A percentile compares a stretch with the other conserved stretches of the same genome.
Conservation (phyloP, 1,139 yeast genomes). For the Candida sp. region DNA sequence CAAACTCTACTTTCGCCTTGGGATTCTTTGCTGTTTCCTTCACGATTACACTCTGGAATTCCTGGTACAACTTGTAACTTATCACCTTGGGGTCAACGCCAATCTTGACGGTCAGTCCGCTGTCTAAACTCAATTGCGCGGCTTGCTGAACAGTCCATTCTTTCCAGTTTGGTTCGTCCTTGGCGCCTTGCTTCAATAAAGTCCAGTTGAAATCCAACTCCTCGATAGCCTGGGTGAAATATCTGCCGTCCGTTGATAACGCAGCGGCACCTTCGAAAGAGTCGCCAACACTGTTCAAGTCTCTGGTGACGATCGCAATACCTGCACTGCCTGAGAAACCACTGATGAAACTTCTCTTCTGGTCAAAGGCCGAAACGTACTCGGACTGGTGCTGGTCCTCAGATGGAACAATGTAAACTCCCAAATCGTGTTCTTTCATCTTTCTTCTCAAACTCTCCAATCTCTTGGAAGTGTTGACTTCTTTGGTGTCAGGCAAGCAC, state of each 20-base stretch:
- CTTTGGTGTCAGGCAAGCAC: conserved; percentile 49
- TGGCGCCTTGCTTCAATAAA: conserved; percentile 81
- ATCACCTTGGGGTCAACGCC: conserved; percentile 70
- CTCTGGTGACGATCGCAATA: conserved; percentile 83
- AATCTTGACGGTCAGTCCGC: conserved; percentile 43
- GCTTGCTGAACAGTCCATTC: conserved; percentile 81
- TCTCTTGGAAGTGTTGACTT: conserved; percentile 61
- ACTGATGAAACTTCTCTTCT: conserved; percentile 82
- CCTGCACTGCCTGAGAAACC: conserved; percentile 98
- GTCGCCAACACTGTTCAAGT: conserved; percentile 60
- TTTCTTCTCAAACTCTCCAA: conserved; percentile 64
- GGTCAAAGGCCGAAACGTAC: conserved; percentile 81
- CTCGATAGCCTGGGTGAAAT: conserved; percentile 87
- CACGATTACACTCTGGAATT: conserved; percentile 26
- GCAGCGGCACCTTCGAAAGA: conserved; percentile 73
- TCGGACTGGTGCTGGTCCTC: conserved; percentile 97
- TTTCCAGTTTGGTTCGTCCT: conserved; percentile 83
- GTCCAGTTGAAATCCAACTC: conserved; percentile 92
- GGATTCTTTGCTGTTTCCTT: conserved; percentile 20
- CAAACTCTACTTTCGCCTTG: conserved; percentile 57
- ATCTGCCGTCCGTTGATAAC: conserved; percentile 93
- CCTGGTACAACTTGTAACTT: conserved; percentile 44
- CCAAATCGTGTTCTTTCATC: conserved; percentile 70
- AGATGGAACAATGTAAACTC: conserved; percentile 84
- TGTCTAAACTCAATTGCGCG: conserved; percentile 49